Base-by-base conservation (phyloP, 2,329 filamentous ascomycete genomes). In the Elsinoe batatas region DNA sequence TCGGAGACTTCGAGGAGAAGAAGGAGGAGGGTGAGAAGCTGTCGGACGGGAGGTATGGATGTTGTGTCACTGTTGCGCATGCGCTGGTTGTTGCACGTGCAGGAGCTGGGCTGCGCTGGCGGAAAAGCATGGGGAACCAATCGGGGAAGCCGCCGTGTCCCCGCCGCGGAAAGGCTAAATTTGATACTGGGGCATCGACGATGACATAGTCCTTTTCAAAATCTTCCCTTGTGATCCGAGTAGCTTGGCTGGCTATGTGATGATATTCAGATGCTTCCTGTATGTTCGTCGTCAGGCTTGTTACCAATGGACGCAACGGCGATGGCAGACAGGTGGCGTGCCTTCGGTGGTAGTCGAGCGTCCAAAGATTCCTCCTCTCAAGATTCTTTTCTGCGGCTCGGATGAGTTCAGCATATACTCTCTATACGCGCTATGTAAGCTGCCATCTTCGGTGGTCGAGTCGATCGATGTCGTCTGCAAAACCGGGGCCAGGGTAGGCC, bases 311-410 rank as follows among this genome's bases (percentile, higher is more conserved):
- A 38, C 32, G 12, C 32, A 26, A 7, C n/a, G n/a, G 12, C 32
- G 47, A 51, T 38, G 33, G 32, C 47, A 51, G 32, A 37, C 47
- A 20, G 18, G 32, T 26, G 10, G 11, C 17, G 20, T 22, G 5
- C n/a, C 32, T 22, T 17, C 32, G 15, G 5, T 51, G 6, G 32
- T 15, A 38, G 33, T 18, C 30, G 47, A 38, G 18, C 13, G 17
- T 13, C 13, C 40, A 8, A 44, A 55, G 18, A 46, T 47, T n/a
- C 32, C 37, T 13, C 87, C 88, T 2, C 76, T 98, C 32, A 79
- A 84, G 33, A 89, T 98, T 54, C 79, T 98, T 3, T 98, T 96
- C 72, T 97, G 91, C 71, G 93, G 93, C 60, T 93, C 91, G 2
- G 93, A 98, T 69, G 78, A 83, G 2, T 95, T 97, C 71, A 96